Evolutionary conservation across 2,329 filamentous ascomycete genomes (phyloP), one percentile per base, ranked within the genome.

Genomic region (Sclerotinia sclerotiorum): DNA sequence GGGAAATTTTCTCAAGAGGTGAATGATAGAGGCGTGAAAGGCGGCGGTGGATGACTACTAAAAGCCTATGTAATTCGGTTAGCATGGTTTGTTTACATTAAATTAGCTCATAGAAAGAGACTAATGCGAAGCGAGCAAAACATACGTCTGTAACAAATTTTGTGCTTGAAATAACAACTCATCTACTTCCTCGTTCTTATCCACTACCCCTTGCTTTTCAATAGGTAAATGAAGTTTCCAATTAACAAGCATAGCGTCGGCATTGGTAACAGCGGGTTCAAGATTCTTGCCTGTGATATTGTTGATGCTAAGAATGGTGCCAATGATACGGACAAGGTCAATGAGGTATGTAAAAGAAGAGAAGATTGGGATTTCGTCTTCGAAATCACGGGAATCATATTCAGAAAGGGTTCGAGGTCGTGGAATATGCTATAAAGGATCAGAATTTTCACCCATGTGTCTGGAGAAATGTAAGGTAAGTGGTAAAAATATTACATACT

Each of bases 331-430:
- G 65, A 75, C 76, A 8, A 81, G 70, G 51, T 81, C 80, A 67
- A 81, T 76, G 42, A 80, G 73, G 57, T 80, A 79, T 27, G 78
- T 76, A 71, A 78, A 78, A 15, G 80, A 81, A 4, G 80, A 80
- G 68, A 79, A 80, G 48, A 79, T 75, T 13, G 74, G 72, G 8
- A 74, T 72, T 21, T 79, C 79, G n/a, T 76, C 74, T 51, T 71
- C 70, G 49, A 76, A 77, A 69, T 79, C 76, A 58, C 78, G 76
- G 4, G 72, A 71, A 35, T 81, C 77, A 69, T 80, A 81, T 63
- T 80, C 75, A 32, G 70, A 72, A 24, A 78, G 63, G 1, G 78
- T 79, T 6, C 77, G 70, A 10, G 80, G 74, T 29, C 72, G 72
- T 19, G 79, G 78, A 55, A 81, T 80, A 27, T 75, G 67, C 76